Base-by-base conservation (phyloP, 768 basidiomycete genomes). In the Boletus sp. region DNA sequence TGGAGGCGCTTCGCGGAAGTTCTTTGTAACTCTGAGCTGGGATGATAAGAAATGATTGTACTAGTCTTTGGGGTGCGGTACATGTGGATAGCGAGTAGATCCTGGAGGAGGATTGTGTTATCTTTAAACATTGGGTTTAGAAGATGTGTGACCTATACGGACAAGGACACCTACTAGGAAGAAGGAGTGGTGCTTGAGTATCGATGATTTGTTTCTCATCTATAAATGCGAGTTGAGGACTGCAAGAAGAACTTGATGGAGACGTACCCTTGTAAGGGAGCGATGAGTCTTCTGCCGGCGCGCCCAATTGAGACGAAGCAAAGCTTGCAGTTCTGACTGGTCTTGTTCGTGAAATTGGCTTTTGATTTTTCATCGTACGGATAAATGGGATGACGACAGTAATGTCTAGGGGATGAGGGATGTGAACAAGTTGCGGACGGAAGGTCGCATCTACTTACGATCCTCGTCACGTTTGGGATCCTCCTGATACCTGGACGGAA, bases 401-500 rank as follows among this genome's bases (percentile, higher is more conserved):
- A 5, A 85, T 80, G 64, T 85, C 83, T 85, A 54, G 11, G 33
- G n/a, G 30, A 20, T 28, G 52, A 10, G 37, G 15, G 33, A 24
- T 30, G 30, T 63, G 35, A 59, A 59, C n/a, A 30, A 15, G 35
- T 20, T 37, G 10, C 14, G 4, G 49, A 64, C 7, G 57, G 46
- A 78, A 75, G 18, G 77, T 50, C 46, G 53, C 51, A 28, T 58
- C 40, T 18, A 75, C 83, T 63, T 64, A 86, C 83, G 84, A 71
- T 86, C 85, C 60, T 70, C 57, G 0, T 69, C 67, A 24, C 65
- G 56, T 20, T 65, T 58, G 2, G 78, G 67, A 41, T 80, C 80
- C 63, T 85, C 84, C 58, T 85, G 78, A 42, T 81, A 88, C 52
- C 84, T 80, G 1, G 83, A 83, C 0, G 86, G 86, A 47, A 86